Base-by-base conservation (phyloP, 176 grass and related monocot species). In the Cymbopogon citratus region DNA sequence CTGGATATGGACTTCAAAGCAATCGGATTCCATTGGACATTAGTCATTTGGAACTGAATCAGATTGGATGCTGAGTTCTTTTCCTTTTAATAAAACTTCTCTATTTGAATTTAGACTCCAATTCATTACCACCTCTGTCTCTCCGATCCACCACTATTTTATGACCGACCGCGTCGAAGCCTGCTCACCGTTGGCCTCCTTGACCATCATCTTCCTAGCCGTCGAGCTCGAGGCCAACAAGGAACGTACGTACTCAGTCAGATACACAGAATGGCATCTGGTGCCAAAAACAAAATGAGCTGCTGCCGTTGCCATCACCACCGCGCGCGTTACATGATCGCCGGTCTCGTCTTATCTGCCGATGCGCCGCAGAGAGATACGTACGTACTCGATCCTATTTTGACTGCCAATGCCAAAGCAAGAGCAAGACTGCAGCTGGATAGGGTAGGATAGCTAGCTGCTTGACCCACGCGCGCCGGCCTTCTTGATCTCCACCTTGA, bases 401-500 rank as follows among this genome's bases (percentile, higher is more conserved):
- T 25, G 56, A 60, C 56, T 60, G n/a, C 56, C 56, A 60, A 4
- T 11, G 3, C 54, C n/a, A 60, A 59, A n/a, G 10, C 52, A 10
- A 10, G 7, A 14, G 18, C 40, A 12, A 12, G 7, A n/a, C 12
- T 60, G 56, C 56, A 5, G 56, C 56, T 60, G n/a, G 56, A 12
- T 10, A 24, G 6, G 0, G 35, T n/a, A n/a, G 15, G 44, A 10
- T 46, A 6, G 41, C 63, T 84, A 84, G 36, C 82, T 77, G 82
- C 48, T 69, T 34, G 73, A 77, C 21, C 59, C 81, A 7, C 81
- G 81, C 70, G 61, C 81, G 59, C 81, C 81, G 59, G 89, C 91
- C 81, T 97, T 93, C 84, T 93, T 97, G 15, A 91, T 88, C 82
- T 97, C 94, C 25, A 97, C 91, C 84, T 97, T 97, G 48, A 97